These are phyloP conservation scores for Batrachochytrium dendrobatidis DNA, from an alignment of 371 early-diverging fungal species.

Conservation along the genomic window DNA sequence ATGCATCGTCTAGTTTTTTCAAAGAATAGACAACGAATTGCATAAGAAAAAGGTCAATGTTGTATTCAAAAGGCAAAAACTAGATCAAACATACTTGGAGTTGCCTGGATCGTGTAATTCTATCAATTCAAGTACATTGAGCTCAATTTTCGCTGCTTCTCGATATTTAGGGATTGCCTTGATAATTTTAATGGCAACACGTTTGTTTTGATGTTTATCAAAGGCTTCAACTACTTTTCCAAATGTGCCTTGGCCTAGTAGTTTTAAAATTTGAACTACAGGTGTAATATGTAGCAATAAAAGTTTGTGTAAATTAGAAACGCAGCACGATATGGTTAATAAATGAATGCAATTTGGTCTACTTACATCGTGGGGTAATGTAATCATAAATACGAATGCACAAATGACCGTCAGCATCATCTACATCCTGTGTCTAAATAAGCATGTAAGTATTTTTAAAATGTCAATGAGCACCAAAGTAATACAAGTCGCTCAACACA, in stretches of 20 bases:
- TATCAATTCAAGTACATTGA: slow-evolving; percentile 70
- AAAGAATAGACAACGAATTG: background rate
- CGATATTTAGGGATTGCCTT: slow-evolving; percentile 90
- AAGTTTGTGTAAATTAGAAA: background rate
- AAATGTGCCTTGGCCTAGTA: slow-evolving; percentile 95
- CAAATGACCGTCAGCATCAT: background rate
- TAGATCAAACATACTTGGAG: slow-evolving; percentile 18
- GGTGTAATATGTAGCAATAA: too few species aligned
- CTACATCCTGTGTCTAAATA: background rate
- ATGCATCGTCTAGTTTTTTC: slow-evolving; percentile 44
- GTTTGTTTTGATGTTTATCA: slow-evolving; percentile 42
- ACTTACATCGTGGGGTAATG: too few species aligned
- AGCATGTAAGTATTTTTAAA: slow-evolving; percentile 1
- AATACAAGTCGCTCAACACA: too few species aligned
- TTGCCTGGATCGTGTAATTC: slow-evolving; percentile 67
- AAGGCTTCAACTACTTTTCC: slow-evolving; percentile 90
- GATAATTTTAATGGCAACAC: slow-evolving; percentile 75
- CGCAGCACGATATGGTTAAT: too few species aligned
- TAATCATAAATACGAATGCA: background rate
- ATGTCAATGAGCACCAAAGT: too few species aligned
- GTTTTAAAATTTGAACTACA: slow-evolving; percentile 68
- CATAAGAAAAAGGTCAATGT: background rate
- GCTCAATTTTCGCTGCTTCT: slow-evolving; percentile 86
- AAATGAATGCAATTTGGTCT: too few species aligned
- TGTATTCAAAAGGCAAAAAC: slow-evolving; percentile 12